Evolutionary conservation across 371 early-diverging fungal genomes (phyloP), one percentile per base, ranked within the genome.

Genomic region (Fennellomyces sp.): DNA sequence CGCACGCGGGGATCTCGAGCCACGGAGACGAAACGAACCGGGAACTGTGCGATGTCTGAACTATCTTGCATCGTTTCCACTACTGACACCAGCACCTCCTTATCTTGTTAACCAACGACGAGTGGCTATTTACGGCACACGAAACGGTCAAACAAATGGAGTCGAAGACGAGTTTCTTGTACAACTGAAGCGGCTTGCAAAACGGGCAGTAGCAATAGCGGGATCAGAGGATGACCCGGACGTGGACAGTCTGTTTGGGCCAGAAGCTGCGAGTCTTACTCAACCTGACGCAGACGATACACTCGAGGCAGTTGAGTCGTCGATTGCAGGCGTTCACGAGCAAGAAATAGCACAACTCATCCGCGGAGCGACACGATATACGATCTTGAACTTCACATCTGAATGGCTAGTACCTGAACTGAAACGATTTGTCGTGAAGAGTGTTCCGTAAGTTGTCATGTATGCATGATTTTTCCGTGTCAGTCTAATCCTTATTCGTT

Each of bases 361-460:
- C 52, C 65, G 69, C 11, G 65, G 69, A 3, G 61, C 82, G 5
- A 75, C 80, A 11, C 72, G 87, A 2, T 87, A 80, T 53, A 74
- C 72, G 17, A 70, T 85, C 23, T 53, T 83, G 15, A 70, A 80
- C 3, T 79, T 85, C 19, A 81, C 84, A 0, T 65, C 76, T 23
- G 72, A 83, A 53, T 90, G 88, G 83, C 67, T 91, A 7, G 52
- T 87, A 36, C 78, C 77, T 15, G 72, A 87, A 29, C 86, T 86
- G 10, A 83, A 81, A 26, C 75, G 78, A 45, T 92, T 76, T 72
- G 86, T 91, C 13, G 93, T 92, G 45, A 85, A 89, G 58, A 86
- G 84, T 29, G 82, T 90, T 23, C 76, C 74, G 76, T 79, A 73
- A 72, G 76, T 70, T 17, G 1, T 49, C 17, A 1, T 36, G 15